Evolutionary conservation across 108 stramenopile genomes (phyloP).

Genomic region (Cylindrotheca closterium): DNA sequence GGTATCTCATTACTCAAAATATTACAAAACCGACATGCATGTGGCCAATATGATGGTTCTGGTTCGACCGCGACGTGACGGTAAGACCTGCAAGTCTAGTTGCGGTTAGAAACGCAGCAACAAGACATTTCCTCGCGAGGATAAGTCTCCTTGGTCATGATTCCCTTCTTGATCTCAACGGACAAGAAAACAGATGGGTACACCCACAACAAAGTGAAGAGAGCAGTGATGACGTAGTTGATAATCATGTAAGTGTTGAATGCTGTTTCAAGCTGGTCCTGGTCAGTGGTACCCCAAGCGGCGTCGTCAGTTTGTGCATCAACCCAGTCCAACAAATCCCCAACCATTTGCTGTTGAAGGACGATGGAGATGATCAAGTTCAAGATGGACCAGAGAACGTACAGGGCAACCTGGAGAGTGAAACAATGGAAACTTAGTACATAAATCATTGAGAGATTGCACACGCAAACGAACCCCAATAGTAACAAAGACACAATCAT

Average conservation of each 20-base stretch:
- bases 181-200: constrained; percentile 9
- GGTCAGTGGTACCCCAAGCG: neutral
- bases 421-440: no score
- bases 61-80: neutral
- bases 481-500: no score
- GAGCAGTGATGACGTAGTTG: neutral
- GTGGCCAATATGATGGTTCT: neutral
- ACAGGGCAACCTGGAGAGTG: neutral
- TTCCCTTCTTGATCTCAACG: constrained; percentile 18
- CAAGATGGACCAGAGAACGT: neutral
- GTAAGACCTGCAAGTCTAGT: neutral
- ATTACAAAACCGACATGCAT: neutral
- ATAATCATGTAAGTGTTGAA: neutral
- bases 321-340: neutral
- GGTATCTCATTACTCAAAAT: neutral
- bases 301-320: neutral
- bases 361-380: neutral
- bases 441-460: no score
- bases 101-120: constrained; percentile 3
- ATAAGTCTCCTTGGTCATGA: constrained; percentile 22
- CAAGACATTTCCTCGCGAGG: constrained; percentile 16
- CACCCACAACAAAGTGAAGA: neutral
- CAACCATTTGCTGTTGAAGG: neutral
- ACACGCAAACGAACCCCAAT: no score
- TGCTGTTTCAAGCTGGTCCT: neutral